Base-by-base conservation (phyloP, 176 grass and related monocot genomes). In the Triticum turgidum region DNA sequence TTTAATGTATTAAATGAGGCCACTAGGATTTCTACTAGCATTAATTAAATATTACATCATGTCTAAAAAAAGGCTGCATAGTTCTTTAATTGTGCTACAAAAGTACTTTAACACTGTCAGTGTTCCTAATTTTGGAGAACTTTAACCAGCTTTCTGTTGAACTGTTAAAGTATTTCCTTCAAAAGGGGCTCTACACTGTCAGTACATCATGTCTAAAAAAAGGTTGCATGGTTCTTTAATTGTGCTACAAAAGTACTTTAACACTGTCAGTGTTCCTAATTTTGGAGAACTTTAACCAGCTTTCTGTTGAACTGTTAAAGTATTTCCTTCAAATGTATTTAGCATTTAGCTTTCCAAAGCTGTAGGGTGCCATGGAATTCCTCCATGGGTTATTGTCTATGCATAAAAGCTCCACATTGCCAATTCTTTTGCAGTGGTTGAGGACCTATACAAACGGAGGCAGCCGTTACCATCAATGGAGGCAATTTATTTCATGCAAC, bases 401-500 rank as follows among this genome's bases (percentile, higher is more conserved):
- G 61, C 7, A 81, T 76, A 25, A 49, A 64, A 76, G 29, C 69
- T 44, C 1, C 51, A 24, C 5, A 32, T 47, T 22, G 37, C 8
- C 14, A 56, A 77, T 68, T 81, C 76, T 88, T 86, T 91, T 89
- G 70, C 87, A 96, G 94, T 96, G 87, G 94, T 96, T 66, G 94
- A 96, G 79, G 91, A 96, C 81, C 67, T 96, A 79, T 91, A 90
- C 87, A 96, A 93, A 85, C 83, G 89, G 69, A 91, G 94, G 80
- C 94, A 96, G 25, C 94, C 94, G 20, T 88, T 96, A 67, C 94
- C 94, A 41, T 90, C 91, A 41, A 84, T 96, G 91, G 89, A 96
- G 82, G 94, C 94, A 79, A 91, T 96, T 88, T 96, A 96, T 85
- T 96, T 93, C 81, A 96, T 96, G 49, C 94, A 96, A 69, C 94